Conservation (phyloP, 2,329 filamentous ascomycete species). For the Trichoderma hamatum region DNA sequence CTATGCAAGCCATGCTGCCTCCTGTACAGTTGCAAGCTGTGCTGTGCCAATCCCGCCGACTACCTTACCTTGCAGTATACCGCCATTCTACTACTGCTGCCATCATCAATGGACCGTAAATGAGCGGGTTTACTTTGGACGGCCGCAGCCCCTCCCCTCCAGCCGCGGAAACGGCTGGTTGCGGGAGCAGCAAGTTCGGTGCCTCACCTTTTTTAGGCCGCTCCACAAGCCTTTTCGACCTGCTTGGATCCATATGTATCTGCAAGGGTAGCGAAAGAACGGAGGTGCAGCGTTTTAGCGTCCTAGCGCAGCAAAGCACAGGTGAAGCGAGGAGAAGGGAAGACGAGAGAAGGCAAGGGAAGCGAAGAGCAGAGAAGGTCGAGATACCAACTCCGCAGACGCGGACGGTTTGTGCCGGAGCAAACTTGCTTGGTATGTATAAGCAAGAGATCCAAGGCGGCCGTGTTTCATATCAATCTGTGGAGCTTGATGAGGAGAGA, state of each 20-base stretch:
- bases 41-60: too few species aligned
- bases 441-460: neutral
- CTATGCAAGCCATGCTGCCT: neutral
- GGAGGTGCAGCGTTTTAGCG: neutral
- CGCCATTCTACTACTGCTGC: neutral
- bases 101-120: neutral
- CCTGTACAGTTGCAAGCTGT: too few species aligned
- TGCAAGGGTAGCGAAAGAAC: neutral
- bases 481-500: neutral
- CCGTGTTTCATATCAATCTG: neutral
- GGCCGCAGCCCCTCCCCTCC: conserved; percentile 17
- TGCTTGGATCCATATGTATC: neutral
- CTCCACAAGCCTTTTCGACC: conserved; percentile 2
- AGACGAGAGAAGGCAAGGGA: neutral
- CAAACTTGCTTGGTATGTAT: neutral
- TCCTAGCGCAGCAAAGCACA: neutral
- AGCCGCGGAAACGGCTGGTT: conserved; percentile 23
- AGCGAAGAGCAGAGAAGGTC: neutral
- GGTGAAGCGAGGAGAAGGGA: neutral
- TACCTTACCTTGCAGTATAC: too few species aligned
- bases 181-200: conserved; percentile 23
- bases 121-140: neutral
- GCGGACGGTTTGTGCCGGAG: neutral
- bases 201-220: conserved; percentile 21
- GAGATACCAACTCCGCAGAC: neutral